Evolutionary conservation across 192 early-diverging fungal species (phyloP).

Genomic region (Paraglomus occultum): DNA sequence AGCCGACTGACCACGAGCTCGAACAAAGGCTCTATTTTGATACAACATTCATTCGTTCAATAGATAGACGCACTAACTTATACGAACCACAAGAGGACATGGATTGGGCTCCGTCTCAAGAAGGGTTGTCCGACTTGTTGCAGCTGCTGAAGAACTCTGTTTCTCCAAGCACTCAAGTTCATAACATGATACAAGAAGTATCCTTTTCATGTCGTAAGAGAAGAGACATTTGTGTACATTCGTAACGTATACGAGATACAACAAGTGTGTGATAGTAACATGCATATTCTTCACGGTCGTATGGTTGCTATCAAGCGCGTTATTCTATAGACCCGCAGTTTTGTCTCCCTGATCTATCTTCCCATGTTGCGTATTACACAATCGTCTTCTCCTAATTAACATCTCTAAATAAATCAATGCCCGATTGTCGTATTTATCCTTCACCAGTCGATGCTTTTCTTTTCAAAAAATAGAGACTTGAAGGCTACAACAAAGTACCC

Average conservation of each 20-base stretch:
- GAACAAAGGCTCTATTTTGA: no score
- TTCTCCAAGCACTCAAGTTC: conserved; percentile 64
- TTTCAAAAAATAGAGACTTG: conserved; percentile 55
- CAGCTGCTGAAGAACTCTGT: conserved; percentile 76
- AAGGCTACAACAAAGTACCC: conserved; percentile 72
- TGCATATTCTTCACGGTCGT: conserved; percentile 7
- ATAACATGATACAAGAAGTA: conserved; percentile 77
- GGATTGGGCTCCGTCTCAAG: conserved; percentile 76
- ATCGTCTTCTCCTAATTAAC: background rate
- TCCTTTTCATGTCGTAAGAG: conserved; percentile 25
- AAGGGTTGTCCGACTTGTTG: conserved; percentile 73
- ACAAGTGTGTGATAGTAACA: background rate
- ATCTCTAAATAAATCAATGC: background rate
- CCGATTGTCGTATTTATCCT: background rate
- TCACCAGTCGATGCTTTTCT: conserved; percentile 4
- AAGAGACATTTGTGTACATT: background rate
- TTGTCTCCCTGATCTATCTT: background rate
- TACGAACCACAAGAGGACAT: conserved; percentile 6
- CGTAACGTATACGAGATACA: background rate
- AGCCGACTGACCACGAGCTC: no score
- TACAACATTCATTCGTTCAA: no score
- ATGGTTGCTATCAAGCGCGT: conserved; percentile 17
- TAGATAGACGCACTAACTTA: no score
- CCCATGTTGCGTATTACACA: background rate
- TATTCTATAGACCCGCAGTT: background rate